Base-by-base conservation (phyloP, 2,329 filamentous ascomycete species). In the Botryotinia convoluta region DNA sequence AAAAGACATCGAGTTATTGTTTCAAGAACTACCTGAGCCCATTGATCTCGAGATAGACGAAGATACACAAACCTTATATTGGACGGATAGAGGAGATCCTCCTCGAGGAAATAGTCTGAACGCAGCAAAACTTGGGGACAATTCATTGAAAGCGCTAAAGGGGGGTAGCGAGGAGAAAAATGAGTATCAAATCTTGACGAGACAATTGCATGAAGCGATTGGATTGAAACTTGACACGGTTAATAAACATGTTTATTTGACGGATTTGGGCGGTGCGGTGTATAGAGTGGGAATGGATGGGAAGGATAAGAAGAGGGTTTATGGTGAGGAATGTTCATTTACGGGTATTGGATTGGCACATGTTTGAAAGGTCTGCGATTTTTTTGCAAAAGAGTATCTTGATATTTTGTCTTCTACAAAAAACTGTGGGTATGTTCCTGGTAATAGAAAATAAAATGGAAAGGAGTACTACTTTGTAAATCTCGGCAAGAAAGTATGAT, bases 1-100 rank as follows among this genome's bases (percentile, higher is more conserved):
- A 6, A 60, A 59, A 0, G 76, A 78, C 44, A 75, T 77, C 18
- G 75, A 78, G 18, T 7, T 75, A 3, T 42, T 79, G 6, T 74
- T 79, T n/a, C 85, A 88, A 57, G 77, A 79, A 0, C 80, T 89
- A 14, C 87, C 87, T 0, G 88, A 90, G 77, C 86, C 87, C 0
- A 87, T 90, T 73, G 87, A 90, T 75, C 79, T 91, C 0, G 87
- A 88, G 45, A 76, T 90, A 1, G 87, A 90, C 26, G 82, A 84
- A 20, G 80, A 82, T 0, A 77, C 78, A 4, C 78, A 83, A 42
- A 81, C 79, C 1, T 80, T 91, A 39, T 90, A 88, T 79, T 90
- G 88, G 89, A 89, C 88, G 0, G 89, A 90, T 75, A 82, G 89
- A 0, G 89, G 88, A 6, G 88, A 90, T 75, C 79, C 86, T 1